These are phyloP conservation scores for Cutaneotrichosporon curvatum DNA, from an alignment of 1,284 basidiomycete genomes.

Conservation along the genomic window DNA sequence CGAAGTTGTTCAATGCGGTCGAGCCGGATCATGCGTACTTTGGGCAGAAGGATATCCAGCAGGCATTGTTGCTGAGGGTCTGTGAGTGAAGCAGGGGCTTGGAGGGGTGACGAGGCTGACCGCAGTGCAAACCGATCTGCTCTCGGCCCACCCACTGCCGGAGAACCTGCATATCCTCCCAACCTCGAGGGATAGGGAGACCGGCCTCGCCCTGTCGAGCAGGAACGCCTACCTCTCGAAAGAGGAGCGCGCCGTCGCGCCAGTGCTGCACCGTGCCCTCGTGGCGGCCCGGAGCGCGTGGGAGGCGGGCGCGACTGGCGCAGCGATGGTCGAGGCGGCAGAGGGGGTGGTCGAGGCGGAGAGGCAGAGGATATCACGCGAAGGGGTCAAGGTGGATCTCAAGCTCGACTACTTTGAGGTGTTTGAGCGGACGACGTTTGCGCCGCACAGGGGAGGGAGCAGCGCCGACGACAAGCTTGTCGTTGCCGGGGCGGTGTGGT, in stretches of 20 bases:
- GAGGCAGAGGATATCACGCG: conserved; percentile 43
- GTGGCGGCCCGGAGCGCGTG: conserved; percentile 54
- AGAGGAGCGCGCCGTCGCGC: conserved; percentile 61
- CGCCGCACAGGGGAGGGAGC: conserved; percentile 30
- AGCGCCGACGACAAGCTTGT: conserved; percentile 53
- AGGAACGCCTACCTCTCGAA: conserved; percentile 76
- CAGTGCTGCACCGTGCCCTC: conserved; percentile 66
- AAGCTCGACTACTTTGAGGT: conserved; percentile 79
- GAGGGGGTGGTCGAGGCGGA: conserved; percentile 26
- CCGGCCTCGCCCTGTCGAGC: conserved; percentile 76
- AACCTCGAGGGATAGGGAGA: conserved; percentile 60
- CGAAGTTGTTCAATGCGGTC: conserved; percentile 88
- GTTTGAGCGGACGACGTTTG: conserved; percentile 71
- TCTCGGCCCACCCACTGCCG: conserved; percentile 65
- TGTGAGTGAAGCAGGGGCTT: too few species aligned
- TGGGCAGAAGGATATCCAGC: conserved; percentile 98
- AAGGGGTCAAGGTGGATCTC: conserved; percentile 53
- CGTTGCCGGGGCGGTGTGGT: conserved; percentile 79
- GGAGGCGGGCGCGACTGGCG: conserved; percentile 52
- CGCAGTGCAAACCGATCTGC: conserved; percentile 65
- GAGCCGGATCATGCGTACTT: conserved; percentile 92
- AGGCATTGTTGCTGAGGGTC: conserved; percentile 79
- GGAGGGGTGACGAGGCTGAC: too few species aligned
- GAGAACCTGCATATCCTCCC: conserved; percentile 72
- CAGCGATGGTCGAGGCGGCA: conserved; percentile 52